Evolutionary conservation across 2,329 filamentous ascomycete genomes (phyloP).

Genomic region (Harringtonia lauricola): DNA sequence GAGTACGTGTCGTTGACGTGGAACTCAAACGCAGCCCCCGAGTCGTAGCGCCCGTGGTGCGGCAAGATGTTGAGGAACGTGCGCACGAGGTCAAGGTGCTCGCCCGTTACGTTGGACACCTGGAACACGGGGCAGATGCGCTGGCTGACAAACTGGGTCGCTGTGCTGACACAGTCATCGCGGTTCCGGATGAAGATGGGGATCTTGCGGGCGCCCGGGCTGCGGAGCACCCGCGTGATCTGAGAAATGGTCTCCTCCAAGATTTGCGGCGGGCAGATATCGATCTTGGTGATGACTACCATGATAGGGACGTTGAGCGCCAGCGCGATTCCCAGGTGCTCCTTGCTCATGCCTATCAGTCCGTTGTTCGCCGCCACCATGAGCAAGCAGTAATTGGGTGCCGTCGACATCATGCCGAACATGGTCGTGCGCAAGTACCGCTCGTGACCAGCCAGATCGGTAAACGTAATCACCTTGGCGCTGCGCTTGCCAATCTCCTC

Average conservation of each 20-base stretch:
- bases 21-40: conserved; percentile 82
- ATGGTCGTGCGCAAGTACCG: conserved; percentile 92
- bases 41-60: conserved; percentile 86
- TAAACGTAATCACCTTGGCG: conserved; percentile 94
- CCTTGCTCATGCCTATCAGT: conserved; percentile 94
- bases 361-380: conserved; percentile 99
- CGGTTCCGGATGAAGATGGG: conserved; percentile 89
- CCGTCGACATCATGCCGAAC: conserved; percentile 86
- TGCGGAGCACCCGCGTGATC: conserved; percentile 86
- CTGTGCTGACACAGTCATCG: conserved; percentile 89
- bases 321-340: conserved; percentile 89
- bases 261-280: conserved; percentile 94
- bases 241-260: conserved; percentile 87
- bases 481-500: conserved; percentile 94
- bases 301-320: conserved; percentile 95
- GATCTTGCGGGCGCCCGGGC: conserved; percentile 86
- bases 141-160: conserved; percentile 89
- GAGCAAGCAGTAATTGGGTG: conserved; percentile 91
- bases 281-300: conserved; percentile 96
- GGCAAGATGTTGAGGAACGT: conserved; percentile 92
- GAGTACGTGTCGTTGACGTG: conserved; percentile 97
- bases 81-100: conserved; percentile 80
- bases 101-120: conserved; percentile 92
- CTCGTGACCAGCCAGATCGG: conserved; percentile 90
- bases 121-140: conserved; percentile 96